phyloP scores from a whole-genome alignment of 2,329 filamentous ascomycete genomes.

The Claviceps sp. region DNA sequence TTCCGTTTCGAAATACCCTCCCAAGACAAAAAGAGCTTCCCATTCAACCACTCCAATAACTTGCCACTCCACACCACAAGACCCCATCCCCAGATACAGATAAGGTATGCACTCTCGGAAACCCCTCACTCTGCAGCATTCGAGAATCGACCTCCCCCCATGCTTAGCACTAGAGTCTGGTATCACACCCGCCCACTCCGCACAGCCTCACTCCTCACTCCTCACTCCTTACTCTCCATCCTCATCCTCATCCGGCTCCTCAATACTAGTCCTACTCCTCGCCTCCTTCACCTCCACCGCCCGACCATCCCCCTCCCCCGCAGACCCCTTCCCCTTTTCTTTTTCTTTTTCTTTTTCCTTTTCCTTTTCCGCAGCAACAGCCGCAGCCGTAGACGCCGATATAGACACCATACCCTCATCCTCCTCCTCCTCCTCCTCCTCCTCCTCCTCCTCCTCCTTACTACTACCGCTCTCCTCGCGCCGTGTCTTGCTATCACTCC shows the following conservation, averaged over 20 bases:
- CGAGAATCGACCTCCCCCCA: no score
- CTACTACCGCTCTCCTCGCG: constrained; percentile 17
- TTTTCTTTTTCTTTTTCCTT: constrained; percentile 16
- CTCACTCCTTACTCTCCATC: background rate
- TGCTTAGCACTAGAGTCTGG: no score
- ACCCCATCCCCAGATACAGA: no score
- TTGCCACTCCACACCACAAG: background rate
- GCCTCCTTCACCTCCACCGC: constrained; percentile 42
- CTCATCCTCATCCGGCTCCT: constrained; percentile 44
- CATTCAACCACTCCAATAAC: background rate
- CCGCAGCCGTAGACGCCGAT: background rate
- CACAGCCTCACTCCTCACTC: background rate
- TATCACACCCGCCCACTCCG: no score
- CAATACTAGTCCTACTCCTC: constrained; percentile 41
- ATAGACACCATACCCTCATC: constrained; percentile 3
- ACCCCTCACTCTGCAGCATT: no score
- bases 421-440: constrained; percentile 4
- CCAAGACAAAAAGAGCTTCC: background rate
- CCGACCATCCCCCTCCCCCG: constrained; percentile 19
- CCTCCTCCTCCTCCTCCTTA: constrained; percentile 5
- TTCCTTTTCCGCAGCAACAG: constrained; percentile 6
- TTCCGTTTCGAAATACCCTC: background rate
- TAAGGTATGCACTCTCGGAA: background rate
- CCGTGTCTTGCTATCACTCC: constrained; percentile 16
- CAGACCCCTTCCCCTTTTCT: constrained; percentile 11